These are phyloP conservation scores for Lactarius hengduanensis DNA, from an alignment of 768 basidiomycete genomes.

Conservation along the genomic window DNA sequence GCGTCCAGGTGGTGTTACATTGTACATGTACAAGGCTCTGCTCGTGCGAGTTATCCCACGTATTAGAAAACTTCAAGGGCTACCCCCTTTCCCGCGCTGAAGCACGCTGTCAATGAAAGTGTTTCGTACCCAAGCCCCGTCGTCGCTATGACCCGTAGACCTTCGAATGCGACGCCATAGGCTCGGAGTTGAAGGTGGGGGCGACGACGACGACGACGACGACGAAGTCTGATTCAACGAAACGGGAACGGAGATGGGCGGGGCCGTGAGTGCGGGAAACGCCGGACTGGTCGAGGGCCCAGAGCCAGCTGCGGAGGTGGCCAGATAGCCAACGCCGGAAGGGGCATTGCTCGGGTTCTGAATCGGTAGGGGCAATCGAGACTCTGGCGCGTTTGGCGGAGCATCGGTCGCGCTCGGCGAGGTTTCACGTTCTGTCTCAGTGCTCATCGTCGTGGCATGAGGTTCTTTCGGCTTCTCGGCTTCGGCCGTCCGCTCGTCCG, in stretches of 20 bases:
- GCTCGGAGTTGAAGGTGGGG: slow-evolving; percentile 6
- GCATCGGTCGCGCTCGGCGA: background rate
- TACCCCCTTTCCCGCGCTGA: background rate
- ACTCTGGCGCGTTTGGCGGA: background rate
- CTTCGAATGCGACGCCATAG: slow-evolving; percentile 22
- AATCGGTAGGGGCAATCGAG: background rate
- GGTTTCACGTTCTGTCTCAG: background rate
- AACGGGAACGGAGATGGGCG: background rate
- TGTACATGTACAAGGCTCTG: background rate
- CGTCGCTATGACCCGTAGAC: slow-evolving; percentile 9
- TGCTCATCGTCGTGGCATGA: background rate
- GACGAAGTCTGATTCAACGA: background rate
- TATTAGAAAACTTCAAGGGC: background rate
- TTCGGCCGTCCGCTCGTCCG: background rate
- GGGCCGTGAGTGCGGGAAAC: background rate
- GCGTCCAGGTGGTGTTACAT: background rate
- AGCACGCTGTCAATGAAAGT: slow-evolving; percentile 16
- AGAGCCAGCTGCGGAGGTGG: background rate
- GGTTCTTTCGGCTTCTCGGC: background rate
- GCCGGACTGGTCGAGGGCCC: background rate
- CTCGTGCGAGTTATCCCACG: background rate
- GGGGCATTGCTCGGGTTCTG: background rate
- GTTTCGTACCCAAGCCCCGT: slow-evolving; percentile 9
- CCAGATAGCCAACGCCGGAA: background rate
- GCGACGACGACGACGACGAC: no score